These are phyloP conservation scores for Paramecium biaurelia DNA, from an alignment of 73 alveolate species.

Conservation along the genomic window DNA sequence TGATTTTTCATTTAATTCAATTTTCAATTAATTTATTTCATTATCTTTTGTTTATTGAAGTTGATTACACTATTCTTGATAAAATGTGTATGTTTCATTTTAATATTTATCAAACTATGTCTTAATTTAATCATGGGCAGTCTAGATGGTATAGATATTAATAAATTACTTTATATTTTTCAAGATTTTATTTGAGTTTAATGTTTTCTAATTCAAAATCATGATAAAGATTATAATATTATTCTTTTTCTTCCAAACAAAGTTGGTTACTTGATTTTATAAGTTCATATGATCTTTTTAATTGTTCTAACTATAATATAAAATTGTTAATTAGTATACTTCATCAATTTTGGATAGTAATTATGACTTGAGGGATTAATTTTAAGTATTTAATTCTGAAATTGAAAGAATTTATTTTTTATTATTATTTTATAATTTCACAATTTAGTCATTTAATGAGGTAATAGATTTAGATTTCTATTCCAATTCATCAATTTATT, in stretches of 20 bases:
- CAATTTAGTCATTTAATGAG: background rate
- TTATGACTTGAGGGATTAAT: background rate
- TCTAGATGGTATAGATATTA: background rate
- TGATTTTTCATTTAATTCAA: background rate
- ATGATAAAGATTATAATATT: background rate
- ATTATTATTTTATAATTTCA: background rate
- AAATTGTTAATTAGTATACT: background rate
- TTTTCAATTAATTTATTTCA: background rate
- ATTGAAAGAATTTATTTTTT: background rate
- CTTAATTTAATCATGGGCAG: background rate
- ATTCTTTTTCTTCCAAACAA: background rate
- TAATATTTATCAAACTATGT: background rate
- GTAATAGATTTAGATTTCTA: background rate
- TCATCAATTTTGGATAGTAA: background rate
- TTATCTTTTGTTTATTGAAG: background rate
- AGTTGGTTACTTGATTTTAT: background rate
- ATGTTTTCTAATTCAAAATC: background rate
- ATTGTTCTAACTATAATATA: background rate
- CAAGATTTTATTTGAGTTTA: background rate
- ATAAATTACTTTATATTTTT: background rate
- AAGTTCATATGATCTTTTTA: background rate
- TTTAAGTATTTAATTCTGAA: background rate
- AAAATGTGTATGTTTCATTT: background rate
- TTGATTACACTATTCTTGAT: background rate
- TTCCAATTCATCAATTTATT: slow-evolving; percentile 17